These are phyloP conservation scores for Tylopilus balloui DNA, from an alignment of 768 basidiomycete species.

Conservation along the genomic window DNA sequence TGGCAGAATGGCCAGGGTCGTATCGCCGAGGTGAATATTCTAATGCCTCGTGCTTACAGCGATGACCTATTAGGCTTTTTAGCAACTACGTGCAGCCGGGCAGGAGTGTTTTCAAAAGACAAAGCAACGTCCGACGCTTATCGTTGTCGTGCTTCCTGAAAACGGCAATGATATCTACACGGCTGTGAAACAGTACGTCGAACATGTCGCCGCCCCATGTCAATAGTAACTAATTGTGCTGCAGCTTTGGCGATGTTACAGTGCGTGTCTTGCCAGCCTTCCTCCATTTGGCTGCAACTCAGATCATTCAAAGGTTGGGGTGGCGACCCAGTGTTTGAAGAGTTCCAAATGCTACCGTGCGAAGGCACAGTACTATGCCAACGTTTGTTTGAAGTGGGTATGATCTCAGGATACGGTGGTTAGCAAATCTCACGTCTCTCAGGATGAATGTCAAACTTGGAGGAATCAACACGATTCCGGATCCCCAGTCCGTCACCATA, in stretches of 20 bases:
- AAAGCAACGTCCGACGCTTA: slow-evolving; percentile 46
- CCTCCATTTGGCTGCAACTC: neutral
- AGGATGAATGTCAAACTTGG: slow-evolving; percentile 85
- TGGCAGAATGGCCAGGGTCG: slow-evolving; percentile 58
- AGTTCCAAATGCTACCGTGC: slow-evolving; percentile 59
- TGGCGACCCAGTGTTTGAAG: slow-evolving; percentile 78
- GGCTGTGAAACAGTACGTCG: slow-evolving; percentile 70
- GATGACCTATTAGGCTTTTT: neutral
- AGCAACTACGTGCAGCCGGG: slow-evolving; percentile 54
- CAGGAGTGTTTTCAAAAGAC: slow-evolving; percentile 39
- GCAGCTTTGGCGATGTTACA: slow-evolving; percentile 67
- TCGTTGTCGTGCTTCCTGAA: slow-evolving; percentile 70
- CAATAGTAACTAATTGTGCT: slow-evolving; percentile 5
- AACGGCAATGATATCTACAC: slow-evolving; percentile 73
- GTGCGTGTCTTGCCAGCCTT: slow-evolving; percentile 29
- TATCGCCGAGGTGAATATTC: slow-evolving; percentile 40
- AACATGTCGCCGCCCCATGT: neutral
- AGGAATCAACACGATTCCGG: slow-evolving; percentile 77
- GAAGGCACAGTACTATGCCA: slow-evolving; percentile 75
- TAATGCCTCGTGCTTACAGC: neutral
- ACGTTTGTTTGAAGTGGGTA: slow-evolving; percentile 72
- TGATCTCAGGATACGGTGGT: neutral
- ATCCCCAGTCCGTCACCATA: slow-evolving; percentile 57
- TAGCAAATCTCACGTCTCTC: neutral
- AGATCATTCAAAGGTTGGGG: slow-evolving; percentile 47